These are phyloP conservation scores for Zymoseptoria brevis DNA, from an alignment of 2,329 filamentous ascomycete genomes.

Conservation along the genomic window DNA sequence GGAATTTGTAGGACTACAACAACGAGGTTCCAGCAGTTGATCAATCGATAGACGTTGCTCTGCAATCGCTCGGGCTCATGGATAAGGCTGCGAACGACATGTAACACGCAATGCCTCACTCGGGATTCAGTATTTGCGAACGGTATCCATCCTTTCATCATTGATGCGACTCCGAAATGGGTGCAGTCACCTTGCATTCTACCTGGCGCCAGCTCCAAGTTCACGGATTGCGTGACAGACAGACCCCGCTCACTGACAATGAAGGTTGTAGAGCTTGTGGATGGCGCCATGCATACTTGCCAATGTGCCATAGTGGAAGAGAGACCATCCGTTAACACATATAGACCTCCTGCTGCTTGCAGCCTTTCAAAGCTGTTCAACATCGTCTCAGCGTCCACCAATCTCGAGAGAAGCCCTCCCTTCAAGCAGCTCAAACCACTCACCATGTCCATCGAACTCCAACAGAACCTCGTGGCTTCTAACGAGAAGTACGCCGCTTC, in stretches of 20 bases:
- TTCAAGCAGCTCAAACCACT: neutral
- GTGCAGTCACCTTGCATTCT: neutral
- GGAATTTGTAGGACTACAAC: neutral
- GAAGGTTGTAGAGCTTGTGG: neutral
- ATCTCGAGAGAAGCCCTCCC: neutral
- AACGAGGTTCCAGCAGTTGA: neutral
- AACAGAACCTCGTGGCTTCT: constrained; percentile 48
- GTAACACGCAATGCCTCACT: no score
- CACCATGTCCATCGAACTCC: constrained; percentile 39
- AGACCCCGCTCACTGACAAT: neutral
- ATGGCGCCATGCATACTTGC: neutral
- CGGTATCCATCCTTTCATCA: no score
- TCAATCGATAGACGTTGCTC: no score
- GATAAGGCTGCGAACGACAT: no score
- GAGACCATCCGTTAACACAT: neutral
- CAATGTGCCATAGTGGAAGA: neutral
- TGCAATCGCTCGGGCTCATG: no score
- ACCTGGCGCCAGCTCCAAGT: neutral
- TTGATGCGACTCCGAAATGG: neutral
- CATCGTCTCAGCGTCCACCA: neutral
- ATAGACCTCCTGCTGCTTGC: neutral
- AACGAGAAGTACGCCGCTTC: constrained; percentile 50
- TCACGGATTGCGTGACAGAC: neutral
- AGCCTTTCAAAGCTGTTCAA: neutral
- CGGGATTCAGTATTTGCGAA: no score